Base-by-base conservation (phyloP, 371 early-diverging fungal species). In the Dinochytrium kinnereticum region DNA sequence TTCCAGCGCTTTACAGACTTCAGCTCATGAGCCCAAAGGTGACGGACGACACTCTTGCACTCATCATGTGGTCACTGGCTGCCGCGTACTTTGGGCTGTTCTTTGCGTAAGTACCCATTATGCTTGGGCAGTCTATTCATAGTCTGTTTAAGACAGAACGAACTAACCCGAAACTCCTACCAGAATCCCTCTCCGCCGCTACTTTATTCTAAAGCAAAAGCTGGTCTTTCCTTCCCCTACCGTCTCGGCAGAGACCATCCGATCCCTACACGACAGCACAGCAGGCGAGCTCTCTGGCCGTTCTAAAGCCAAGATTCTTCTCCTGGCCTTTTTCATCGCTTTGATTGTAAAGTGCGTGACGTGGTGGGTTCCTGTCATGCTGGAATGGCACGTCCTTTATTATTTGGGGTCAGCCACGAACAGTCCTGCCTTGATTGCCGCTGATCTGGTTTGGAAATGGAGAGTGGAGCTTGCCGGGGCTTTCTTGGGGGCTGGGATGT, bases 211-310 rank as follows among this genome's bases (percentile, higher is more conserved):
- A 50, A 85, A 89, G 53, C 93, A 94, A 72, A 92, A 93, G 76
- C 86, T 95, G 2, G 86, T 88, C 17, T 95, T 95, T 73, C 95
- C 95, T 0, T 91, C 94, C 0, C 94, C 95, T 1, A 93, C 94
- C 21, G 95, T 93, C 0, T 91, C 96, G 1, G 96, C 96, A 2
- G 84, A 80, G 36, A 90, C 91, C 59, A 92, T 92, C 76, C 79
- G 84, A 33, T 83, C 86, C 50, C 82, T 92, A 40, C 91, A 92
- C 77, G 80, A 80, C 51, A 77, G 80, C 34, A 79, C 79, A 15
- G 84, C 82, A 30, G 88, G 84, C 34, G 86, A 82, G 34, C 38
- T 50, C 40, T 51, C 50, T 70, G 87, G 83, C 31, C 59, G 67
- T 49, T 81, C 83, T 82, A 88, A 90, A 84, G 83, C 82, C 66